These are phyloP conservation scores for Flaveria trinervia DNA, from an alignment of 129 eudicot genomes.

Conservation along the genomic window DNA sequence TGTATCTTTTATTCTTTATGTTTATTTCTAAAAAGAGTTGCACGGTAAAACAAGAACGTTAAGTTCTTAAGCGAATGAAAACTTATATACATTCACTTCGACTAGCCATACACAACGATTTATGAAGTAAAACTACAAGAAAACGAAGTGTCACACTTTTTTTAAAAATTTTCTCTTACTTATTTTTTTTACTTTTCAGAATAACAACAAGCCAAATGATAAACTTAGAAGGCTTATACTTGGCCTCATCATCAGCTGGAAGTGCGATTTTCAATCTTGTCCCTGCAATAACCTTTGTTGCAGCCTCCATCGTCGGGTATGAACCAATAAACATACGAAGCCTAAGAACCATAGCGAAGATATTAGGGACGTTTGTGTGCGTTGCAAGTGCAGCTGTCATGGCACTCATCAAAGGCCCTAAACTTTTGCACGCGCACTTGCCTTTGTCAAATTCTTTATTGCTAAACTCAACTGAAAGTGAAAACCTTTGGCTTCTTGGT, in stretches of 20 bases:
- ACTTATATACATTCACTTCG: not conserved
- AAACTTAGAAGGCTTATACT: slow-evolving; percentile 65
- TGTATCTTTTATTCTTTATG: not conserved
- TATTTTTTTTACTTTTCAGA: slow-evolving; percentile 45
- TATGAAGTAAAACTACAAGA: not conserved
- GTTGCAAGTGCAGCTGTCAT: slow-evolving; percentile 71
- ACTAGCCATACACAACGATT: not conserved
- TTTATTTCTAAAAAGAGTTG: not conserved
- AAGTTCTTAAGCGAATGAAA: not conserved
- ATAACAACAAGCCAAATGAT: slow-evolving; percentile 66
- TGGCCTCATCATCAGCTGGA: slow-evolving; percentile 79
- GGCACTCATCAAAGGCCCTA: slow-evolving; percentile 80
- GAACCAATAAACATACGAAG: slow-evolving; percentile 66
- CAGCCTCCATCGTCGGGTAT: slow-evolving; percentile 68
- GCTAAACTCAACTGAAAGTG: slow-evolving; percentile 26
- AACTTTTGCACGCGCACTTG: slow-evolving; percentile 52
- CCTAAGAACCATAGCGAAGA: slow-evolving; percentile 66
- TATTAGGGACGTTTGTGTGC: slow-evolving; percentile 65
- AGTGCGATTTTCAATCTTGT: slow-evolving; percentile 78
- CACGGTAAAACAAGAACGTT: not conserved
- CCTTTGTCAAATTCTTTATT: slow-evolving; percentile 39
- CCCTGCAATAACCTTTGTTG: slow-evolving; percentile 82
- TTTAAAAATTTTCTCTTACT: not conserved
- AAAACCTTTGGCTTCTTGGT: slow-evolving; percentile 69
- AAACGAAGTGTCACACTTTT: not conserved